These are phyloP conservation scores for Hypoxylon sp. DNA, from an alignment of 2,329 filamentous ascomycete species.

Conservation along the genomic window DNA sequence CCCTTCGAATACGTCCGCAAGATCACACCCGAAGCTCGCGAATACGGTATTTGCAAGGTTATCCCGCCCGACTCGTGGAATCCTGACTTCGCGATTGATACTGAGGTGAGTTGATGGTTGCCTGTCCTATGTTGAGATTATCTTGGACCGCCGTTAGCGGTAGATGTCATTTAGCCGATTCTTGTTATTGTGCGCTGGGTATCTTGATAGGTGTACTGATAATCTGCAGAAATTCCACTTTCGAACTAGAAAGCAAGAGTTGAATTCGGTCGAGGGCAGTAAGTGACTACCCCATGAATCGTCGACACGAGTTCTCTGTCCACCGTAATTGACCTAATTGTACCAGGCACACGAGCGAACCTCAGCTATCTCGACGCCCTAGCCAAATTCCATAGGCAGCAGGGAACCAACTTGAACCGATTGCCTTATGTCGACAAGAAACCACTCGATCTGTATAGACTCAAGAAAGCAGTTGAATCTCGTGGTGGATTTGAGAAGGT, in stretches of 20 bases:
- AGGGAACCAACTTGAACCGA: conserved; percentile 92
- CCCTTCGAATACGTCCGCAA: conserved; percentile 94
- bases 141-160: not conserved
- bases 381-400: conserved; percentile 95
- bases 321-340: conserved; percentile 24
- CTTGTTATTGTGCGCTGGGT: not conserved
- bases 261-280: conserved; percentile 99
- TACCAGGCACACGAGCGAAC: conserved; percentile 88
- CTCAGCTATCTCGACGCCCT: conserved; percentile 96
- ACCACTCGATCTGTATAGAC: conserved; percentile 91
- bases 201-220: conserved; percentile 31
- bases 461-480: conserved; percentile 96
- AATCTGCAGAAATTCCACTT: conserved; percentile 88
- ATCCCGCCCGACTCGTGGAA: conserved; percentile 95
- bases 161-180: not conserved
- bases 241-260: conserved; percentile 91
- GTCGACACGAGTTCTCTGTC: conserved; percentile 1
- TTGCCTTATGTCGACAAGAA: conserved; percentile 98
- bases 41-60: conserved; percentile 95
- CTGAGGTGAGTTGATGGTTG: conserved; percentile 74
- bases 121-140: not conserved
- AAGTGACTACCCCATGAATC: conserved; percentile 56
- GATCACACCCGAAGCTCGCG: conserved; percentile 85
- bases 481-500: conserved; percentile 96
- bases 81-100: conserved; percentile 95